Evolutionary conservation across 495 filamentous ascomycete species (phyloP), one percentile per base, ranked within the genome.

Genomic region (Hyphodiscus hymeniophilus): DNA sequence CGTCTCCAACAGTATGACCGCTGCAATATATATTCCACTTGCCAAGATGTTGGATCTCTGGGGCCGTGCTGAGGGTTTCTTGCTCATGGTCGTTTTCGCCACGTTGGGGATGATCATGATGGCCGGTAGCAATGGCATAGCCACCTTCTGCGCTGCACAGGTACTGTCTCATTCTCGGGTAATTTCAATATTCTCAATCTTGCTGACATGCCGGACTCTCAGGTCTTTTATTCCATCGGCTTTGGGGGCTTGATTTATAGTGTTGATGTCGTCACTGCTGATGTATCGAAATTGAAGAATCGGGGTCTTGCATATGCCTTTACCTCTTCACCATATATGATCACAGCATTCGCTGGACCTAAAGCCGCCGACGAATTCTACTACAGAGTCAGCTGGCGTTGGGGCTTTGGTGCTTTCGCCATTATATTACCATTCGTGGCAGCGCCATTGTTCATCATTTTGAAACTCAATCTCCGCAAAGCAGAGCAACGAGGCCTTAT

Each of bases 1-100:
- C 53, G 60, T 80, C 48, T 68, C 70, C 34, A 64, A 52, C 32
- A 60, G 87, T 52, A 74, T 86, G 47, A 80, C 75, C 47, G 82
- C 81, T 46, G 66, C 82, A 16, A 61, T 69, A 34, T 80, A 77
- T 47, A 64, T 85, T 23, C 71, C 81, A 0, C 61, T 82, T 13
- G 81, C 80, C 36, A 84, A 85, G 60, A 63, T 85, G 39, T 62
- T 84, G 51, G 79, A 87, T 55, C 63, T 81, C 20, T 85, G 75
- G 70, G 82, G 80, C 45, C 70, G 71, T 57, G 77, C 59, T 47
- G 74, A 54, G 58, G 65, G 56, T 12, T 57, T 63, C 24, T 26
- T 51, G 1, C 13, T 63, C 7, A 56, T 52, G 38, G 44, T 55
- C 3, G n/a, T 53, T 15, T 31, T 63, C 7, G 51, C 54, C 40